Evolutionary conservation across 768 basidiomycete species (phyloP), one percentile per base, ranked within the genome.

Genomic region (Mycena albidolilacea): DNA sequence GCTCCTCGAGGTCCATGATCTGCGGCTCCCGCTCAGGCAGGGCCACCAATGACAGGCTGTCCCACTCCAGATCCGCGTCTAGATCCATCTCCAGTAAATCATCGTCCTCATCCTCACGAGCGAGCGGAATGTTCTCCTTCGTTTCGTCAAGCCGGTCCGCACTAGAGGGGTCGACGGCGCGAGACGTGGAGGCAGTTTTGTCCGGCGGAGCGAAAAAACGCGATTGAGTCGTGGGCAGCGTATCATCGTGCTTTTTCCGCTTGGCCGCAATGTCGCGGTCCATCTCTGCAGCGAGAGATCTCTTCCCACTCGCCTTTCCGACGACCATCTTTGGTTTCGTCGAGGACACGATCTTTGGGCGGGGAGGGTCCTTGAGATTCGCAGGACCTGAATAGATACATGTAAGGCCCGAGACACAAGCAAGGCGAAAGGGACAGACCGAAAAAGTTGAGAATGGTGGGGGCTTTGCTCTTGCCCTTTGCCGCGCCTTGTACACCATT

Each of bases 251-350:
- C 73, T 82, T 85, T 79, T 88, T 90, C 4, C 87, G 84, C 78
- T 89, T 91, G 44, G 80, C 81, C 39, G 82, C 84, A 11, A 90
- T 73, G 72, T 94, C 94, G 19, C 88, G 85, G 63, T 94, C 93
- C 87, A 93, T 88, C 60, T 92, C 88, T 67, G 91, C 92, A 30
- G 87, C 86, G 43, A 96, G 84, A 1, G 92, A 93, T 67, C 94
- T 86, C 80, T 95, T 95, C 17, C 94, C 94, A 76, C 93, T 95
- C 8, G 88, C 86, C 70, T 88, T 89, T 21, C 93, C 93, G 38
- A 81, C 78, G 68, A 75, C 69, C 72, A 77, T 77, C 46, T 79
- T 80, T 77, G 76, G 76, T 54, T 75, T 63, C 11, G 68, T 44
- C 35, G 73, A 78, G 17, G 79, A 76, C 35, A 68, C 63, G 23